These are phyloP conservation scores for Centaurea solstitialis DNA, from an alignment of 129 eudicot genomes.

Conservation along the genomic window DNA sequence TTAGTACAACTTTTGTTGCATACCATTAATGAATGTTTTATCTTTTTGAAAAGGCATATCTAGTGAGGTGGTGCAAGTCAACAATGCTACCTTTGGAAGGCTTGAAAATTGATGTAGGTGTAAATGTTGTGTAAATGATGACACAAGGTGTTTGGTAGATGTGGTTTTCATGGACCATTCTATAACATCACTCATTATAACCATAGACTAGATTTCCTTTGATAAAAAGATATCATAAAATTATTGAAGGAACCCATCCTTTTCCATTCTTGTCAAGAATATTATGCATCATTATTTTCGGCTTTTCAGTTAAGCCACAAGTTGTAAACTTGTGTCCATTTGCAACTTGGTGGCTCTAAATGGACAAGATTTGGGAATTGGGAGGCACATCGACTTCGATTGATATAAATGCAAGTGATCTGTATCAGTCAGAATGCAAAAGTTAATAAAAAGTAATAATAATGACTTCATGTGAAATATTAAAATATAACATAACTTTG, in stretches of 20 bases:
- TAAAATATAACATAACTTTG: not conserved
- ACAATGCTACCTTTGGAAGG: constrained; percentile 27
- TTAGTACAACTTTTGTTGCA: not conserved
- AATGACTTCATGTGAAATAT: not conserved
- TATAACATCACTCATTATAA: constrained; percentile 35
- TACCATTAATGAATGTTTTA: not conserved
- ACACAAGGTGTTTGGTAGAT: constrained; percentile 37
- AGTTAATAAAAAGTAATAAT: not conserved
- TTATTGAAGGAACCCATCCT: constrained; percentile 18
- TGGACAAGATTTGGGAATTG: not conserved
- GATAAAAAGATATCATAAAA: constrained; percentile 23
- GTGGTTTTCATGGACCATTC: constrained; percentile 44
- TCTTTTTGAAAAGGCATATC: not conserved
- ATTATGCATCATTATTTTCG: not conserved
- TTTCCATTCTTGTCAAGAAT: constrained; percentile 28
- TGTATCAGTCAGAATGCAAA: not conserved
- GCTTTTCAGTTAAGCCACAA: not conserved
- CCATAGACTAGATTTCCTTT: constrained; percentile 39
- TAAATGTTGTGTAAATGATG: constrained; percentile 39
- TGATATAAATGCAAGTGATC: not conserved
- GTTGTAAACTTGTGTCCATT: constrained; percentile 3
- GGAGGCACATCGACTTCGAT: not conserved
- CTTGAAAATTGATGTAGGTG: constrained; percentile 23
- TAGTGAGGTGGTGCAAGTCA: constrained; percentile 28
- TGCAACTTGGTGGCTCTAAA: not conserved